Base-by-base conservation (phyloP, 495 filamentous ascomycete species). In the Aspergillus coremiiformis region DNA sequence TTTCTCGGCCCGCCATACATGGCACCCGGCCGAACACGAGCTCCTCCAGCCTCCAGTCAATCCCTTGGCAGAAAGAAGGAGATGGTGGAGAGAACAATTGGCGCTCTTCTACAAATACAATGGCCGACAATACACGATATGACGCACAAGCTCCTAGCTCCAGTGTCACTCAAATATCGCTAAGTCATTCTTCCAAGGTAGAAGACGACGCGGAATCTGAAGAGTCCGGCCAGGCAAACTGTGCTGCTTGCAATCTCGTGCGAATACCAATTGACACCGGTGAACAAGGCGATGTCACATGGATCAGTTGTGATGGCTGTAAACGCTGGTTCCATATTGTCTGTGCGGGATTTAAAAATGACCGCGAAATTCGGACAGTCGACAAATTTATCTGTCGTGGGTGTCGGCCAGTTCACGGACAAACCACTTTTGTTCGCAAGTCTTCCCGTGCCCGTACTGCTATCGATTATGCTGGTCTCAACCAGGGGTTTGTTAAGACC, bases 301-400 rank as follows among this genome's bases (percentile, higher is more conserved):
- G 85, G 85, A 87, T 89, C 52, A 80, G 76, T 24, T 89, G 85
- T 57, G 84, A 89, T 63, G 84, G 82, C 27, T 89, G 85, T 63
- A 85, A 86, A 56, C 74, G 70, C 22, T 89, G 85, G 85, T 87
- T 82, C 56, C 85, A 89, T 61, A 84, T 82, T 44, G 76, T 80
- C 32, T 89, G 85, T 61, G 84, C 84, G 17, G 84, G 82, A 5
- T 85, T 89, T 58, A 84, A 84, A 57, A 84, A 74, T 58, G 81
- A 82, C 51, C 70, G 79, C n/a, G 82, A 86, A 55, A 78, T 86
- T 22, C 76, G 84, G 47, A 80, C 78, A 24, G 81, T 89, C 17
- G 85, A 89, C 61, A 89, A 87, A 57, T 89, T 79, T 54, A 83
- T 84, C 49, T 89, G 85, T 57, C 66, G 64, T 24, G 62, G 63